Base-by-base conservation (phyloP, 2,329 filamentous ascomycete genomes). In the Aspergillus aculeatus region DNA sequence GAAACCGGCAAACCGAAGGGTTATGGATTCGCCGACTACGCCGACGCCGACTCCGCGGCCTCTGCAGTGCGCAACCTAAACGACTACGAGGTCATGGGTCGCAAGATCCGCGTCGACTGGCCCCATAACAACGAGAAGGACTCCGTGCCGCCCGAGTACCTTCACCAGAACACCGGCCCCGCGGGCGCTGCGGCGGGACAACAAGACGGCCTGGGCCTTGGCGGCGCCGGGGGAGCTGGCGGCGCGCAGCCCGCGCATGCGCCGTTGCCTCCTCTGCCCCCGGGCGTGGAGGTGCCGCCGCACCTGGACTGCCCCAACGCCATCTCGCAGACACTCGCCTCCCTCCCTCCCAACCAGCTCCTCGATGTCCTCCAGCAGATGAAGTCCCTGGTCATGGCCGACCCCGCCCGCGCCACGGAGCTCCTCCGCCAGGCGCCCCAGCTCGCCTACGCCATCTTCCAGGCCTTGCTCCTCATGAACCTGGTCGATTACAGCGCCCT, bases 1-100 rank as follows among this genome's bases (percentile, higher is more conserved):
- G 94, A 98, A 71, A 97, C 93, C 2, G 93, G 94, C 47, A 88
- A 92, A 58, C 93, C 95, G 0, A 98, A 97, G 77, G 95, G 95
- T 19, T 99, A 96, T 74, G 95, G 95, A 38, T 99, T 98, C 70
- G 91, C 93, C 71, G 94, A 98, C 75, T 99, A 96, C 73, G 90
- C 92, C 57, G 95, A 98, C 72, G 88, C 91, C 61, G 94, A 96
- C 85, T 83, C 92, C 26, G 95, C 95, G 32, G 92, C 94, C 41
- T 96, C 92, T 2, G 95, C 95, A 2, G 94, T 98, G 51, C 89
- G 94, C 68, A 98, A 99, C 73, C 81, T 98, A 55, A 96, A 98
- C 79, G 92, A 96, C 75, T 89, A 92, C 78, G 94, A 98, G 75
- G 88, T 97, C 72, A 96, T 96, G 88, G 92, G 92, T 57, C 87